phyloP scores from a whole-genome alignment of 345 rosid species.

The Lepidium africanum region DNA sequence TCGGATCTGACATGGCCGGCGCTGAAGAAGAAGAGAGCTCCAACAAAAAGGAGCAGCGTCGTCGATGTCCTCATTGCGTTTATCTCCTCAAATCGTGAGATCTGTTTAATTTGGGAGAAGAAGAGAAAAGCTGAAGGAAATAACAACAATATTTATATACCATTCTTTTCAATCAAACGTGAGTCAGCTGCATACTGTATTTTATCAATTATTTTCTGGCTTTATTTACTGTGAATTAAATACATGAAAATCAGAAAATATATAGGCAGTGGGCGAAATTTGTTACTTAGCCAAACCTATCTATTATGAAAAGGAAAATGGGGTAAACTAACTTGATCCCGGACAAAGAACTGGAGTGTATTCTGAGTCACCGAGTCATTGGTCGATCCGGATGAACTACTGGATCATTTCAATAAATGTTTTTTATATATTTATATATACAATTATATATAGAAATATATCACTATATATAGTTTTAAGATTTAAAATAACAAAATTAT shows the following conservation, averaged over 20 bases:
- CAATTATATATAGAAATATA: no score
- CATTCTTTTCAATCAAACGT: neutral
- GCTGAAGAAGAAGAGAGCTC: conserved; percentile 30
- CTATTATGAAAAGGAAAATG: no score
- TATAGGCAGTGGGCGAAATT: neutral
- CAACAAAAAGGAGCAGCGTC: conserved; percentile 30
- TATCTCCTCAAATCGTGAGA: conserved; percentile 15
- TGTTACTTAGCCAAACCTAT: no score
- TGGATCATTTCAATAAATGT: no score
- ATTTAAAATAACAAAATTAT: no score
- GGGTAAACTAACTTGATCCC: no score
- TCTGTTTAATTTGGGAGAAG: neutral
- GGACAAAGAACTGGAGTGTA: no score
- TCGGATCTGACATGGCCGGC: conserved; percentile 45
- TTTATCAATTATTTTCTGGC: neutral
- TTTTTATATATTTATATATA: no score
- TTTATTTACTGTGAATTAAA: no score
- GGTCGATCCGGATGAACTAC: no score
- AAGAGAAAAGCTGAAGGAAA: neutral
- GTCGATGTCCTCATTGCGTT: conserved; percentile 22
- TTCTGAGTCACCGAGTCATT: no score
- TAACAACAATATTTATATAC: conserved; percentile 14
- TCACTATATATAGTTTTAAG: no score
- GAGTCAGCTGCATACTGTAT: neutral
- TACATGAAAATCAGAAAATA: neutral